Evolutionary conservation across 75 land plant species (phyloP), one percentile per base, ranked within the genome.

Genomic region (Larix kaempferi): DNA sequence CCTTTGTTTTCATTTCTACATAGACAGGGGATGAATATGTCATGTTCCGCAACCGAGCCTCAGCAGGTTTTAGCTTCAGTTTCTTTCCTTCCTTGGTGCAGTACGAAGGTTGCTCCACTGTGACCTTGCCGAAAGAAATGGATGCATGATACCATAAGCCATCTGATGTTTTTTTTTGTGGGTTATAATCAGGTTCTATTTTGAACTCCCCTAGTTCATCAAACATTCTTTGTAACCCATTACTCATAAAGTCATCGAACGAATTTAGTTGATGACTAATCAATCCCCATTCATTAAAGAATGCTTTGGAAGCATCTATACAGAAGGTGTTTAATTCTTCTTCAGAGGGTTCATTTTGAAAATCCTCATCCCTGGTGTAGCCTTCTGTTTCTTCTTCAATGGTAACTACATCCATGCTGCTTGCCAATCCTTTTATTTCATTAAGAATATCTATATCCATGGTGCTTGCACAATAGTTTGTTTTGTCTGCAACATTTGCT

Each of bases 231-330:
- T 92, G 98, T 44, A 92, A 25, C 3, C 91, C 95, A 63, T 77
- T 10, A 2, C 71, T 74, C 22, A 89, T 67, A 64, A 96, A 96
- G 2, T 90, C 82, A 78, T 96, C 88, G 80, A 86, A 96, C 6
- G 99, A 96, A 26, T 80, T 82, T 17, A 96, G 84, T 74, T 96
- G 99, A 62, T 96, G 95, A 41, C 85, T 84, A 35, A 96, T 84
- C 14, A 96, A 80, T 8, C 91, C 91, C 73, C 87, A 77, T n/a
- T 87, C 79, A 22, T 87, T 65, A 73, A 96, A 92, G 35, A 94
- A 96, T 0, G 87, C 76, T 58, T 81, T 77, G 5, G 89, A 74
- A 23, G 89, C 89, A 57, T 86, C 85, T 56, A 76, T 84, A 73
- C 87, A 88, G 73, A 86, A 82, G 71, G 75, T 19, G 80, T 82